phyloP scores from a whole-genome alignment of 192 early-diverging fungal genomes.

The Jimgerdemannia flammicorona region DNA sequence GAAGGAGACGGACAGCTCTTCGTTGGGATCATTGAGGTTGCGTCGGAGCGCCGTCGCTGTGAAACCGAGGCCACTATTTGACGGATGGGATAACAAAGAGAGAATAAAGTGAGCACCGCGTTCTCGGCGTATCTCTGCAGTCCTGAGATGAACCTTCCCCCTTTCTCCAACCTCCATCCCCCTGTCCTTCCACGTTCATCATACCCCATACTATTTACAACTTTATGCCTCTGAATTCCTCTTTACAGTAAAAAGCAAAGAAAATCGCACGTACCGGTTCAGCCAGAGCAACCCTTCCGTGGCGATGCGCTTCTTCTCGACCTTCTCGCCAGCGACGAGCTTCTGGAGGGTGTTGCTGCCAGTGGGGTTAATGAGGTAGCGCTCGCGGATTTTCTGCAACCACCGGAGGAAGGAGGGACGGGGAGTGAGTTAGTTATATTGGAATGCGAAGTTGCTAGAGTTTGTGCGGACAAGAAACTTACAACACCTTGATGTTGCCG shows the following conservation, averaged over 20 bases:
- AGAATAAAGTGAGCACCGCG: not conserved
- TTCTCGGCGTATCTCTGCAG: too few relatives aligned
- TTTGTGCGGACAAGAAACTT: not conserved
- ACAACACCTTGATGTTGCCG: slow-evolving; percentile 79
- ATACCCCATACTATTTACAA: too few relatives aligned
- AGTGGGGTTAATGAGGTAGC: slow-evolving; percentile 61
- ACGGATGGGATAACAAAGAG: not conserved
- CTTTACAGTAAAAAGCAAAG: not conserved
- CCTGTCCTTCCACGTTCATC: too few relatives aligned
- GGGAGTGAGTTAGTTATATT: too few relatives aligned
- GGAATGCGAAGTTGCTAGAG: too few relatives aligned
- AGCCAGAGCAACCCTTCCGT: slow-evolving; percentile 95
- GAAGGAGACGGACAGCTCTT: slow-evolving; percentile 70
- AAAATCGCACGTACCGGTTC: slow-evolving; percentile 55
- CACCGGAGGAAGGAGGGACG: too few relatives aligned
- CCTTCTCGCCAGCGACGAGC: slow-evolving; percentile 67
- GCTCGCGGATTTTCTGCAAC: slow-evolving; percentile 73
- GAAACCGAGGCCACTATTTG: slow-evolving; percentile 68
- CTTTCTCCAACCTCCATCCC: too few relatives aligned
- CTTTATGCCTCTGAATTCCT: too few relatives aligned
- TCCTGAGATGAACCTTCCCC: too few relatives aligned
- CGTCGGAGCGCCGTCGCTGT: slow-evolving; percentile 66
- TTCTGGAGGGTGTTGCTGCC: slow-evolving; percentile 78
- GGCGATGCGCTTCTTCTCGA: slow-evolving; percentile 80
- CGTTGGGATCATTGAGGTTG: slow-evolving; percentile 44